These are phyloP conservation scores for Xylaria cubensis DNA, from an alignment of 495 filamentous ascomycete genomes.

Conservation along the genomic window DNA sequence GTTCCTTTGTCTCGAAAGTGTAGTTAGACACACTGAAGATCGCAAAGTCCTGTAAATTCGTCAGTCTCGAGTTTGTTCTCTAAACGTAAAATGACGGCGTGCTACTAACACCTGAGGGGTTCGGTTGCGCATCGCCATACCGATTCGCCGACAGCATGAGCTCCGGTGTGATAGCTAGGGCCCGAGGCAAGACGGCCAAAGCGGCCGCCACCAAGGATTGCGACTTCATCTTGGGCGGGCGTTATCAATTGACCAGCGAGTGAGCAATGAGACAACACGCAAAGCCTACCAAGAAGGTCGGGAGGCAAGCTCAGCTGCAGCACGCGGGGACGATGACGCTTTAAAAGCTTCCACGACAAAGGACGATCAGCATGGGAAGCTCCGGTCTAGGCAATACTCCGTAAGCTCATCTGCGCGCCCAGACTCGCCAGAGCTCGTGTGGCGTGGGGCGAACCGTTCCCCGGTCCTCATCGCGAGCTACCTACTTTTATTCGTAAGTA, in stretches of 20 bases:
- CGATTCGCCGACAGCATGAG: conserved; percentile 41
- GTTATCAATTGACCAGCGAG: conserved; percentile 19
- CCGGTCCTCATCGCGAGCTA: not conserved
- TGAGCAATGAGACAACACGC: conserved; percentile 12
- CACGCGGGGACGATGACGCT: conserved; percentile 17
- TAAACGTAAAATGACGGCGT: not conserved
- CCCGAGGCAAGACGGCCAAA: conserved; percentile 37
- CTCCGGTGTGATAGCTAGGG: conserved; percentile 41
- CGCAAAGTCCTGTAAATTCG: conserved; percentile 35
- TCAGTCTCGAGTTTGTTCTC: conserved; percentile 19
- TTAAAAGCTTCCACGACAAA: conserved; percentile 23
- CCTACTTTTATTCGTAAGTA: not conserved
- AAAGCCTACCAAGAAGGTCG: conserved; percentile 19
- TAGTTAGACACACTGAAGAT: conserved; percentile 61
- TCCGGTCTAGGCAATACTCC: conserved; percentile 20
- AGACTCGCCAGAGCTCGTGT: conserved; percentile 3
- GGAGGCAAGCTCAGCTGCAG: not conserved
- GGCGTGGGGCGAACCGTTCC: conserved; percentile 1
- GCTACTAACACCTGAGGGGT: conserved; percentile 42
- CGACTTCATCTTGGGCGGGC: conserved; percentile 36
- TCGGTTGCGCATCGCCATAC: conserved; percentile 39
- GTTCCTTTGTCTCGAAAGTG: conserved; percentile 70
- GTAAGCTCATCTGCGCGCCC: conserved; percentile 12
- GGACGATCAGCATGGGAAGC: conserved; percentile 16
- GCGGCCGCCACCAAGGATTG: conserved; percentile 35